These are phyloP conservation scores for Lolium multiflorum DNA, from an alignment of 176 grass and related monocot genomes.

Conservation along the genomic window DNA sequence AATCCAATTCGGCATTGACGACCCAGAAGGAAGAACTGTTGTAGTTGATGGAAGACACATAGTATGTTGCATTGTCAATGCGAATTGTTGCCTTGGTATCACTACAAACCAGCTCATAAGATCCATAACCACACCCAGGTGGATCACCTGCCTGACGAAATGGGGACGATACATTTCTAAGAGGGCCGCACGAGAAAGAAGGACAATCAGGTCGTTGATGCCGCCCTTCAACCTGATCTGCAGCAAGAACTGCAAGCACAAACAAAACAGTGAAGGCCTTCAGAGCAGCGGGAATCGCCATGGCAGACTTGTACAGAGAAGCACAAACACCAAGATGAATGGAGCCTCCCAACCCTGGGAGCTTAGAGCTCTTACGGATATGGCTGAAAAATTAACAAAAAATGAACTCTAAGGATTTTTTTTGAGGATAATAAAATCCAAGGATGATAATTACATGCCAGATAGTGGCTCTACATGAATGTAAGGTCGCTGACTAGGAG, in stretches of 20 bases:
- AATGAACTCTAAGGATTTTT: too few species aligned
- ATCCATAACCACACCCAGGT: background rate
- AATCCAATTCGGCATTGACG: background rate
- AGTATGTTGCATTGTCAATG: background rate
- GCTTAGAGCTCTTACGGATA: too few species aligned
- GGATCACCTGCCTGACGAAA: background rate
- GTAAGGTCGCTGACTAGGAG: background rate
- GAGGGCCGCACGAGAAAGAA: conserved; percentile 40
- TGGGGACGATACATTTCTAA: background rate
- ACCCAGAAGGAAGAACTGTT: background rate
- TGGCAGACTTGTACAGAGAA: background rate
- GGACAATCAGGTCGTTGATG: background rate
- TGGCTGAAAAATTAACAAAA: background rate
- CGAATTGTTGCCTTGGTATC: background rate
- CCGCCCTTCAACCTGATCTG: background rate
- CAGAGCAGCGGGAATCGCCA: background rate
- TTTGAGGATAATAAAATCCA: too few species aligned
- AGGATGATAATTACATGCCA: background rate
- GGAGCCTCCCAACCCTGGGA: too few species aligned
- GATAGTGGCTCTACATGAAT: background rate
- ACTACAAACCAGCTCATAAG: conserved; percentile 1
- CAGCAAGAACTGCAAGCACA: conserved; percentile 20
- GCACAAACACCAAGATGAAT: too few species aligned
- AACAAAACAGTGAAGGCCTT: background rate
- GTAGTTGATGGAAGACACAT: background rate